These are phyloP conservation scores for Euphorbia celastroides DNA, from an alignment of 441 rosid species.

Conservation along the genomic window DNA sequence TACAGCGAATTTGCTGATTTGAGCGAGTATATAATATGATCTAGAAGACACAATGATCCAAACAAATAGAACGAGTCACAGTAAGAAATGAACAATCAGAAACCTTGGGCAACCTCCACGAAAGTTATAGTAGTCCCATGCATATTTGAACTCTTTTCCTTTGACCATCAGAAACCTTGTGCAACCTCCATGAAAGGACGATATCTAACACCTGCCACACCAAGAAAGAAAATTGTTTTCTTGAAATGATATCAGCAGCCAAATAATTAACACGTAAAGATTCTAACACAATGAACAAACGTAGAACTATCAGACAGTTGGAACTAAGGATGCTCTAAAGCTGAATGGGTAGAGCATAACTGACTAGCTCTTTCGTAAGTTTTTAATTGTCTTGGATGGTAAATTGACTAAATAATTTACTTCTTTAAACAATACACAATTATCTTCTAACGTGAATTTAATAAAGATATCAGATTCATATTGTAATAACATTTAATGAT, in stretches of 20 bases:
- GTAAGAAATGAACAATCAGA: too few relatives aligned
- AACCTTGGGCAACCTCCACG: too few relatives aligned
- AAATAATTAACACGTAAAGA: neutral
- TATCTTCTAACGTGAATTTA: too few relatives aligned
- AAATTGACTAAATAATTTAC: neutral
- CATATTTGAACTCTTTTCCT: conserved; percentile 95
- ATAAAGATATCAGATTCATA: too few relatives aligned
- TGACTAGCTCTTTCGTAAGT: neutral
- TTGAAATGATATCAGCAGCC: neutral
- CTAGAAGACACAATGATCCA: too few relatives aligned
- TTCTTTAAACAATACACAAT: neutral
- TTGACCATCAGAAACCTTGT: conserved; percentile 94
- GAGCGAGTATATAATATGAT: too few relatives aligned
- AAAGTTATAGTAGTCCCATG: conserved; percentile 96
- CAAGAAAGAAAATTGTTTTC: neutral
- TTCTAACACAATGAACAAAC: neutral
- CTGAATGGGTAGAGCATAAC: neutral
- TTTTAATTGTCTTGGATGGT: neutral
- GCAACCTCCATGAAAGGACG: conserved; percentile 92
- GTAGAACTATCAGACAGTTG: neutral
- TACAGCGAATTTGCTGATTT: too few relatives aligned
- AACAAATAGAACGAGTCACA: too few relatives aligned
- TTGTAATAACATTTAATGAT: too few relatives aligned
- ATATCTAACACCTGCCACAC: conserved; percentile 61
- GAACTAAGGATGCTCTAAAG: neutral